Percentiles rank a stretch among this genome's conserved stretches.
Evolutionary conservation across 2,329 filamentous ascomycete genomes (phyloP).

Genomic region (Beauveria sp.): DNA sequence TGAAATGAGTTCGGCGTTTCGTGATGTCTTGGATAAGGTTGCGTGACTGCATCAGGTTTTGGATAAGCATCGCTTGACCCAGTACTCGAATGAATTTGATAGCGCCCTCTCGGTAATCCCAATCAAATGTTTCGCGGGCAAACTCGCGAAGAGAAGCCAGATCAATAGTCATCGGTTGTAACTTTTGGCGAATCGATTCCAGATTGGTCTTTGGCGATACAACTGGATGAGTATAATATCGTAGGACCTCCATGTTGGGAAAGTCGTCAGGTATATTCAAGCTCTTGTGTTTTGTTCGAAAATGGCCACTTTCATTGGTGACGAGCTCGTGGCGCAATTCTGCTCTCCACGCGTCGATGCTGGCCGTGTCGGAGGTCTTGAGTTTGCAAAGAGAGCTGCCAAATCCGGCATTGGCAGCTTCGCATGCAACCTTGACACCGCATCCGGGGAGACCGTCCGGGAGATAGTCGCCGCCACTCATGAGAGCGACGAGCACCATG

Average conservation of each 20-base stretch:
- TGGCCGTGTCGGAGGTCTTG: slow-evolving; percentile 48
- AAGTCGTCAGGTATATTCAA: slow-evolving; percentile 73
- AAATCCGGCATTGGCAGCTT: slow-evolving; percentile 83
- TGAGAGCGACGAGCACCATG: slow-evolving; percentile 88
- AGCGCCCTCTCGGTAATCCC: slow-evolving; percentile 70
- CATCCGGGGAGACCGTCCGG: slow-evolving; percentile 82
- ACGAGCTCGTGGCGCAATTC: slow-evolving; percentile 65
- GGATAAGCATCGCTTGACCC: slow-evolving; percentile 65
- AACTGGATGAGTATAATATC: slow-evolving; percentile 81
- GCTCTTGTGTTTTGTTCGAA: slow-evolving; percentile 66
- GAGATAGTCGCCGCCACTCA: slow-evolving; percentile 93
- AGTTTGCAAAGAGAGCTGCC: slow-evolving; percentile 66
- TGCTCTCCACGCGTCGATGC: slow-evolving; percentile 62
- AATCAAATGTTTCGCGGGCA: slow-evolving; percentile 73
- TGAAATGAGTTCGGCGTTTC: slow-evolving; percentile 59
- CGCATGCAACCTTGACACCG: slow-evolving; percentile 79
- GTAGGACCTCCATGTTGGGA: slow-evolving; percentile 68
- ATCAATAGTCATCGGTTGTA: slow-evolving; percentile 18
- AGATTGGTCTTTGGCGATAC: slow-evolving; percentile 58
- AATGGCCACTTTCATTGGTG: slow-evolving; percentile 77
- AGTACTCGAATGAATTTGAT: slow-evolving; percentile 77
- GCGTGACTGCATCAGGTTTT: slow-evolving; percentile 34
- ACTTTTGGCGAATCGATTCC: slow-evolving; percentile 16
- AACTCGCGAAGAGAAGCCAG: slow-evolving; percentile 60
- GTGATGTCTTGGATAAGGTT: slow-evolving; percentile 46